Conservation (phyloP, 192 early-diverging fungal species). For the Phycomyces blakesleeanus region DNA sequence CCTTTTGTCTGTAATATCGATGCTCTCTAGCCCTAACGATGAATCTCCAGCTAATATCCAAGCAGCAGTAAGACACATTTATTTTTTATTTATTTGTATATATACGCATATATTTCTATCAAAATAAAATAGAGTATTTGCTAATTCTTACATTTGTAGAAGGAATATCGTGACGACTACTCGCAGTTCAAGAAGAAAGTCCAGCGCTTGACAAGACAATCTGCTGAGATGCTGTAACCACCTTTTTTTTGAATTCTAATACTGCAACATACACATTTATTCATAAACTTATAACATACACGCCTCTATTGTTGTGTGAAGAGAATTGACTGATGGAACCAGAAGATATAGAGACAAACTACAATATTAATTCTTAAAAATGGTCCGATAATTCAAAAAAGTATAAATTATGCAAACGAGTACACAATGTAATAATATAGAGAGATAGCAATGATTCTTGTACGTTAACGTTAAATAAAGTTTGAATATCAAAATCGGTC, state of each 20-base stretch:
- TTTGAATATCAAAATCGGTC: too few species aligned
- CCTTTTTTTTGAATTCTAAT: background rate
- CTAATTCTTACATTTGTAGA: slow-evolving; percentile 40
- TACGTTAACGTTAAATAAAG: too few species aligned
- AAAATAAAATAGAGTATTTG: background rate
- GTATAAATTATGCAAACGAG: too few species aligned
- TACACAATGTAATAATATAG: too few species aligned
- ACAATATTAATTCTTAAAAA: too few species aligned
- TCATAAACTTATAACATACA: too few species aligned
- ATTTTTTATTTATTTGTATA: background rate
- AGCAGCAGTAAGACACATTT: slow-evolving; percentile 71
- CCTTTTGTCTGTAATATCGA: slow-evolving; percentile 83
- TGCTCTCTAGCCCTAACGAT: slow-evolving; percentile 91
- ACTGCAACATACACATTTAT: too few species aligned
- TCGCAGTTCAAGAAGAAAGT: slow-evolving; percentile 73
- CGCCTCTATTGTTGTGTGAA: too few species aligned
- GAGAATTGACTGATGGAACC: too few species aligned
- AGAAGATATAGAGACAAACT: too few species aligned
- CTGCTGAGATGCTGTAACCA: slow-evolving; percentile 44
- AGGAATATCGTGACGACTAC: slow-evolving; percentile 72
- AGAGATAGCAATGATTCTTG: too few species aligned
- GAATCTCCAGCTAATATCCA: slow-evolving; percentile 95
- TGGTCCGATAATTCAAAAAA: too few species aligned
- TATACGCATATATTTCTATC: background rate
- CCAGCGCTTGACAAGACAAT: slow-evolving; percentile 51